phyloP scores from a whole-genome alignment of 768 basidiomycete genomes.

The Tulasnella sp. region DNA sequence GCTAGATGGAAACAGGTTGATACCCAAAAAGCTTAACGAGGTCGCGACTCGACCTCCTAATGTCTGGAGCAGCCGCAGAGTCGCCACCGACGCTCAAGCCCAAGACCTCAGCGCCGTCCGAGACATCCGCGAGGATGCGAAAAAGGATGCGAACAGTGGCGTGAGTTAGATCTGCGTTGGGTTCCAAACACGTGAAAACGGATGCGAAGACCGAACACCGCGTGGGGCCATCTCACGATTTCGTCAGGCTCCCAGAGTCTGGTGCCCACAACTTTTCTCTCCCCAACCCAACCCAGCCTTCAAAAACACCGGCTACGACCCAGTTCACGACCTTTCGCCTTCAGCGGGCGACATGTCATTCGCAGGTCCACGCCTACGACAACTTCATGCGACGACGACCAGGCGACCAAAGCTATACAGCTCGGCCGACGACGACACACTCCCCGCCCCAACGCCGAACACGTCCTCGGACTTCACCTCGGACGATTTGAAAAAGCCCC shows the following conservation, averaged over 20 bases:
- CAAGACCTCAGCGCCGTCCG: neutral
- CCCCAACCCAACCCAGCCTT: neutral
- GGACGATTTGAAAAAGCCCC: neutral
- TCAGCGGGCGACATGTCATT: neutral
- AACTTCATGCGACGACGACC: neutral
- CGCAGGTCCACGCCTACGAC: neutral
- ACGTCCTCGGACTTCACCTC: neutral
- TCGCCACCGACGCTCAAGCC: neutral
- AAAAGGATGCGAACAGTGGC: neutral
- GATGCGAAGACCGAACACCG: neutral
- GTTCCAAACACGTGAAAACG: neutral
- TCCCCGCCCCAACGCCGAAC: neutral
- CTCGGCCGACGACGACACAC: neutral
- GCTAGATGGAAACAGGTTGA: neutral
- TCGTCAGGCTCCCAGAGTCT: neutral
- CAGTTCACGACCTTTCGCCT: neutral
- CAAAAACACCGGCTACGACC: neutral
- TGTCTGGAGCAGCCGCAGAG: neutral
- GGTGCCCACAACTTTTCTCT: slow-evolving; percentile 2
- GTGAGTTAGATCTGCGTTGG: neutral
- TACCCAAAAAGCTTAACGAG: neutral
- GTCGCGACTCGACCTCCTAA: neutral
- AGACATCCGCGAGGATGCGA: neutral
- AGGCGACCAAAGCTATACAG: neutral
- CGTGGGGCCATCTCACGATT: slow-evolving; percentile 12